Base-by-base conservation (phyloP, 768 basidiomycete species). In the Ramaria sp. region DNA sequence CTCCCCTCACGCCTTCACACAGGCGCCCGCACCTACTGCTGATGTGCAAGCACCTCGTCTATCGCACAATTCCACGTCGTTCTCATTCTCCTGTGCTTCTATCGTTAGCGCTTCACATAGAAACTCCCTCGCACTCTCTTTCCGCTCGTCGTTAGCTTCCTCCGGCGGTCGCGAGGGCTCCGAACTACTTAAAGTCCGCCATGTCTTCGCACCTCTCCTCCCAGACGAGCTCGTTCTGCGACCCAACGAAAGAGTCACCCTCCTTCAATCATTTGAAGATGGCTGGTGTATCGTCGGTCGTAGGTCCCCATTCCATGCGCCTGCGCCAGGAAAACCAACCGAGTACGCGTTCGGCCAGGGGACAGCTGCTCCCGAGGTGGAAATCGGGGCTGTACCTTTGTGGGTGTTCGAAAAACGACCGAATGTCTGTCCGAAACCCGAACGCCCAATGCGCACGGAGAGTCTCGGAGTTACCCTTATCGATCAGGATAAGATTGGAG, bases 221-320 rank as follows among this genome's bases (percentile, higher is more conserved):
- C 82, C 85, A 0, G 87, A 90, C 66, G 87, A 90, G 63, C 71
- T 89, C 25, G 67, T 80, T 32, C 56, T 85, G 56, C 63, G 70
- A 18, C 61, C 73, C 12, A 82, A 83, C 37, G 85, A 90, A 63
- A 70, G 69, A 34, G 67, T 89, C 39, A 77, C 75, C 1, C 67
- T 88, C 27, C 71, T 87, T 3, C 77, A 78, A 57, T 78, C 78
- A 4, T 85, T 81, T 60, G 83, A 88, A 56, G 87, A 89, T 55
- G 87, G 85, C 1, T 90, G 87, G 87, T 86, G 83, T 60, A 72
- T 85, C 50, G 82, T 85, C 50, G 80, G 78, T 18, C 71, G 83
- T 27, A 71, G 71, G 59, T 74, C 73, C 0, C 53, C 74, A 37
- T 77, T 77, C 61, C 69, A 67, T 54, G 64, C 68, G 10, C 58